Percentiles rank a stretch among this genome's conserved stretches.
These are phyloP conservation scores for Saposhnikovia divaricata DNA, from an alignment of 129 eudicot genomes.

Conservation along the genomic window DNA sequence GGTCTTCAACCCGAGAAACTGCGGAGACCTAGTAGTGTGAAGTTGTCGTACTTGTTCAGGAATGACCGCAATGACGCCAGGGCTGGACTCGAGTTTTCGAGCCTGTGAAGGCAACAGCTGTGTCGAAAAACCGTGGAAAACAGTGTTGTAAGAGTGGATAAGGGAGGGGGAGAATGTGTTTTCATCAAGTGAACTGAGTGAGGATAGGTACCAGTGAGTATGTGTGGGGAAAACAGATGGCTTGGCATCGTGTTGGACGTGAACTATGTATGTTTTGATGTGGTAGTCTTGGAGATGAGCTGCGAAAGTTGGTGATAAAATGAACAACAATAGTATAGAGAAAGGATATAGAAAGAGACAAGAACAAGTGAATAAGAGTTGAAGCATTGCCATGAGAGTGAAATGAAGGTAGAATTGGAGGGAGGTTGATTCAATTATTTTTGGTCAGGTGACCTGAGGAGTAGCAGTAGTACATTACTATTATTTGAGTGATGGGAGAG, in stretches of 20 bases:
- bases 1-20: conserved; percentile 62
- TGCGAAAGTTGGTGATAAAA: neutral
- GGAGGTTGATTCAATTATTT: neutral
- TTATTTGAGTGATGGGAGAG: conserved; percentile 3
- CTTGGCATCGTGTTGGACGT: conserved; percentile 59
- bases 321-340: neutral
- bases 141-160: conserved; percentile 67
- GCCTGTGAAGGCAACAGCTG: conserved; percentile 45
- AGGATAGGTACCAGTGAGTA: conserved; percentile 70
- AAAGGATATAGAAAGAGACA: neutral
- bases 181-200: conserved; percentile 29
- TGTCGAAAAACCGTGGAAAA: conserved; percentile 86
- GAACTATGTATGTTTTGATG: conserved; percentile 47
- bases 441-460: neutral
- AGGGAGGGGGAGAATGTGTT: conserved; percentile 3
- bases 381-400: conserved; percentile 15
- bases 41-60: conserved; percentile 72
- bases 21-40: conserved; percentile 85
- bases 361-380: neutral
- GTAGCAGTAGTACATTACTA: neutral
- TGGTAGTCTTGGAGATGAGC: neutral
- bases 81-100: conserved; percentile 25
- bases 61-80: conserved; percentile 36
- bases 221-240: conserved; percentile 86
- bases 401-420: neutral